phyloP scores from a whole-genome alignment of 495 filamentous ascomycete genomes.

The Penicillium ucsense region DNA sequence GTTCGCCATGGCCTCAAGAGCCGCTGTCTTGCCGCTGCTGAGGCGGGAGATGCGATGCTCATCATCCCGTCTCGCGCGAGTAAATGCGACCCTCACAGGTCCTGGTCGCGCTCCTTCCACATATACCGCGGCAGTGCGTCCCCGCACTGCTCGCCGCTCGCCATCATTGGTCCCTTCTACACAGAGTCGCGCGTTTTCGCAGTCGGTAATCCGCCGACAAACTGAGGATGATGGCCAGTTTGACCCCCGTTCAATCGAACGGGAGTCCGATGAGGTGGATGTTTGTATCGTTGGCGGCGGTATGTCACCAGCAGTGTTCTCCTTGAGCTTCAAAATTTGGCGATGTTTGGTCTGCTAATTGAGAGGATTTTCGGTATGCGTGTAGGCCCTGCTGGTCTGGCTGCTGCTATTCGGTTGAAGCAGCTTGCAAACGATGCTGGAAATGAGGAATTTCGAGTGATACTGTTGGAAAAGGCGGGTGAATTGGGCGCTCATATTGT shows the following conservation, averaged over 20 bases:
- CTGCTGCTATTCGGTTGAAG: slow-evolving; percentile 88
- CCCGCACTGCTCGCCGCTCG: slow-evolving; percentile 13
- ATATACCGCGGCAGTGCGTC: slow-evolving; percentile 13
- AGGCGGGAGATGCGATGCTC: slow-evolving; percentile 31
- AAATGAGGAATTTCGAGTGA: slow-evolving; percentile 88
- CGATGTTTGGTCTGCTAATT: neutral
- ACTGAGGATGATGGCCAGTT: slow-evolving; percentile 55
- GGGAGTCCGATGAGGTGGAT: slow-evolving; percentile 89
- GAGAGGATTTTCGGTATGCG: neutral
- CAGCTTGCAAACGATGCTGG: slow-evolving; percentile 93
- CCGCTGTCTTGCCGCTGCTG: slow-evolving; percentile 33
- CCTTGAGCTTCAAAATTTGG: neutral
- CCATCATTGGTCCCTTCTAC: slow-evolving; percentile 12
- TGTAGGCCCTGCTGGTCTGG: slow-evolving; percentile 76
- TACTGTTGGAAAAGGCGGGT: slow-evolving; percentile 90
- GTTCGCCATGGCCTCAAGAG: slow-evolving; percentile 32
- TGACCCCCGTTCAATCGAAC: slow-evolving; percentile 63
- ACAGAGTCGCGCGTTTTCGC: slow-evolving; percentile 39
- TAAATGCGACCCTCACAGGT: slow-evolving; percentile 17
- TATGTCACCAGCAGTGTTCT: slow-evolving; percentile 19
- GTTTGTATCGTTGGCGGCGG: slow-evolving; percentile 94
- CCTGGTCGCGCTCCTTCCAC: slow-evolving; percentile 13
- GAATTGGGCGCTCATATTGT: slow-evolving; percentile 93
- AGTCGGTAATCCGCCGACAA: slow-evolving; percentile 34
- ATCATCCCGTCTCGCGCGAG: slow-evolving; percentile 19